A percentile compares a stretch with the other conserved stretches of the same genome.
Conservation (phyloP, 1,139 yeast genomes). For the Yarrowia galli region DNA sequence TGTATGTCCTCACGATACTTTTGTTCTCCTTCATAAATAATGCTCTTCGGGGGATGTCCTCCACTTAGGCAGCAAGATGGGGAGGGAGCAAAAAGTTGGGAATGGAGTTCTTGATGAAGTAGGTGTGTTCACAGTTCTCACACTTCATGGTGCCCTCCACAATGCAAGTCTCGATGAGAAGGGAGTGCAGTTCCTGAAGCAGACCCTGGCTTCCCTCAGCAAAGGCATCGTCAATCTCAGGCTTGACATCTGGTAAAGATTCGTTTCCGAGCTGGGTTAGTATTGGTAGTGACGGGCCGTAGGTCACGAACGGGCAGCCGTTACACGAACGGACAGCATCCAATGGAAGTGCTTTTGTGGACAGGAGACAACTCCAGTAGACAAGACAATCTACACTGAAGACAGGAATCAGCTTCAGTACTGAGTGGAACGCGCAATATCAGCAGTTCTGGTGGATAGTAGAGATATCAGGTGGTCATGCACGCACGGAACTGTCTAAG, state of each 20-base stretch:
- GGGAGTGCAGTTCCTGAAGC: slow-evolving; percentile 74
- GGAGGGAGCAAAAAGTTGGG: slow-evolving; percentile 96
- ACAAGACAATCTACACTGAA: too few relatives aligned
- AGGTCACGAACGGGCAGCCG: neutral
- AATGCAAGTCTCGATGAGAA: slow-evolving; percentile 85
- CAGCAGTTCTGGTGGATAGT: too few relatives aligned
- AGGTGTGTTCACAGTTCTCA: slow-evolving; percentile 82
- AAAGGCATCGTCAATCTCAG: slow-evolving; percentile 61
- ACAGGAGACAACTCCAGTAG: too few relatives aligned
- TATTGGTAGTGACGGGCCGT: neutral
- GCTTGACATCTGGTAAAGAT: slow-evolving; percentile 68
- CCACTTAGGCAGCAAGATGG: slow-evolving; percentile 62
- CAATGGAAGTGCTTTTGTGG: too few relatives aligned
- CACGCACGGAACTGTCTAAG: too few relatives aligned
- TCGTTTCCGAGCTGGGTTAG: slow-evolving; percentile 63
- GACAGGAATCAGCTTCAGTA: too few relatives aligned
- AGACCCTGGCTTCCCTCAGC: slow-evolving; percentile 65
- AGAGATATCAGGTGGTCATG: too few relatives aligned
- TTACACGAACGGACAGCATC: too few relatives aligned
- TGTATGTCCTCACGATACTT: neutral
- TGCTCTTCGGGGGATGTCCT: neutral
- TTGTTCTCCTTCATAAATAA: slow-evolving; percentile 17
- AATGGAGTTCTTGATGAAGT: slow-evolving; percentile 88
- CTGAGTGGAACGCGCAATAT: too few relatives aligned
- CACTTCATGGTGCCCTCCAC: slow-evolving; percentile 90